A percentile compares a stretch with the other conserved stretches of the same genome.
phyloP scores from a whole-genome alignment of 345 rosid species.

The Syzygium aqueum region DNA sequence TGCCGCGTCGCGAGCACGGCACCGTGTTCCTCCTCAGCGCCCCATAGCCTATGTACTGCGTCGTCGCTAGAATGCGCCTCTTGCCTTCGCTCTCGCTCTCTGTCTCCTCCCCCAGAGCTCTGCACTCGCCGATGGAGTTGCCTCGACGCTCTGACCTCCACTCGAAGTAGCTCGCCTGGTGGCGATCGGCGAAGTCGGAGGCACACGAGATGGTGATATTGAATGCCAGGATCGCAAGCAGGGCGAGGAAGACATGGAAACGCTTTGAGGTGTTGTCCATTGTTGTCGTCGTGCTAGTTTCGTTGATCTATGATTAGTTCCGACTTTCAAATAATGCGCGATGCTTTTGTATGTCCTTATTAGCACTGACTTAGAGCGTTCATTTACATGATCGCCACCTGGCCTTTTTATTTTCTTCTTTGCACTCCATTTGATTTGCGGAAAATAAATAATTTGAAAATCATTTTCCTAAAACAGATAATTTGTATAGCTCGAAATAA shows the following conservation, averaged over 20 bases:
- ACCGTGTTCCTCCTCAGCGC: slow-evolving; percentile 82
- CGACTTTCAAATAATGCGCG: background rate
- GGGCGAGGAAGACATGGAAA: background rate
- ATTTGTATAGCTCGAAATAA: no score
- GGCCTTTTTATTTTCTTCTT: background rate
- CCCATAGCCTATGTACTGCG: slow-evolving; percentile 75
- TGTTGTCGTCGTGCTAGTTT: background rate
- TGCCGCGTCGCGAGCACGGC: slow-evolving; percentile 87
- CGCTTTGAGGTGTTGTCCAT: background rate
- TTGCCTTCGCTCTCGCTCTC: slow-evolving; percentile 33
- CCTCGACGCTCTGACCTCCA: background rate
- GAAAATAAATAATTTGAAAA: no score
- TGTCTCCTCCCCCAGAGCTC: background rate
- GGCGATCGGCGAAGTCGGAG: background rate
- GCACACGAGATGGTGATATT: background rate
- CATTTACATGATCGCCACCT: background rate
- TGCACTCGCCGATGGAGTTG: background rate
- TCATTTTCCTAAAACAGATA: no score
- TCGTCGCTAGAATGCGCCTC: slow-evolving; percentile 72
- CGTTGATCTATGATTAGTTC: background rate
- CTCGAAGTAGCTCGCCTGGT: background rate
- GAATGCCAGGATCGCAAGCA: background rate
- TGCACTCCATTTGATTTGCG: no score
- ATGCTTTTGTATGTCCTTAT: background rate
- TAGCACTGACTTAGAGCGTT: background rate